Evolutionary conservation across 2,329 filamentous ascomycete genomes (phyloP).

Genomic region (Ophiocordyceps robertsii): DNA sequence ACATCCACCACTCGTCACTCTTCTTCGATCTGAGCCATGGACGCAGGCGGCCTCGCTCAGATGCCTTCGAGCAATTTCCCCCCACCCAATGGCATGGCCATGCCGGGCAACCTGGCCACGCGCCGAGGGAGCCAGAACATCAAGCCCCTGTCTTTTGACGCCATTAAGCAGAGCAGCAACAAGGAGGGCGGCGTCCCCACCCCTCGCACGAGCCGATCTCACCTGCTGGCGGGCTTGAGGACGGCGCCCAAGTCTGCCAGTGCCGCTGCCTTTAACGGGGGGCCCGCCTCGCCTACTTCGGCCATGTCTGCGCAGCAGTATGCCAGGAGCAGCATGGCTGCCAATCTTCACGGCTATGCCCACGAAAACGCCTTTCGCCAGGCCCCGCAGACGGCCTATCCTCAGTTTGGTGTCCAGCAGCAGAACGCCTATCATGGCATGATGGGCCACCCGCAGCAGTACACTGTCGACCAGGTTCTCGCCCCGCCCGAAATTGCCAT

Average conservation of each 20-base stretch:
- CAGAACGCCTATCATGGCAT: slow-evolving; percentile 16
- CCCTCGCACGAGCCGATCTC: slow-evolving; percentile 86
- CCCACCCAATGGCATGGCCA: slow-evolving; percentile 57
- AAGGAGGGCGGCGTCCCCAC: slow-evolving; percentile 60
- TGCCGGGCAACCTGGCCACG: slow-evolving; percentile 75
- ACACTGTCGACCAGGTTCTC: slow-evolving; percentile 80
- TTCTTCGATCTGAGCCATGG: slow-evolving; percentile 42
- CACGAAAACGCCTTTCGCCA: slow-evolving; percentile 28
- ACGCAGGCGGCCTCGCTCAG: slow-evolving; percentile 98
- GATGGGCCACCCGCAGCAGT: slow-evolving; percentile 28
- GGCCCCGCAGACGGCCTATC: slow-evolving; percentile 44
- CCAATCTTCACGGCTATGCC: slow-evolving; percentile 29
- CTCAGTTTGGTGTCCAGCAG: slow-evolving; percentile 27
- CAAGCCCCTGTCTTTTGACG: slow-evolving; percentile 76
- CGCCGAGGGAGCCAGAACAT: slow-evolving; percentile 73
- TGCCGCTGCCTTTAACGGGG: slow-evolving; percentile 51
- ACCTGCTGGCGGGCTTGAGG: slow-evolving; percentile 82
- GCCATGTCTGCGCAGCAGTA: slow-evolving; percentile 25
- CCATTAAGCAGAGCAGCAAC: slow-evolving; percentile 55
- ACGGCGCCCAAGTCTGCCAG: slow-evolving; percentile 81
- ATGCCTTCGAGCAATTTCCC: slow-evolving; percentile 84
- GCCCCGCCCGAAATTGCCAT: slow-evolving; percentile 72
- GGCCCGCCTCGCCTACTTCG: slow-evolving; percentile 43
- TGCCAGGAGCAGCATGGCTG: slow-evolving; percentile 28
- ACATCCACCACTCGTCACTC: slow-evolving; percentile 4